Base-by-base conservation (phyloP, 2,329 filamentous ascomycete species). In the Alternaria gaisen region DNA sequence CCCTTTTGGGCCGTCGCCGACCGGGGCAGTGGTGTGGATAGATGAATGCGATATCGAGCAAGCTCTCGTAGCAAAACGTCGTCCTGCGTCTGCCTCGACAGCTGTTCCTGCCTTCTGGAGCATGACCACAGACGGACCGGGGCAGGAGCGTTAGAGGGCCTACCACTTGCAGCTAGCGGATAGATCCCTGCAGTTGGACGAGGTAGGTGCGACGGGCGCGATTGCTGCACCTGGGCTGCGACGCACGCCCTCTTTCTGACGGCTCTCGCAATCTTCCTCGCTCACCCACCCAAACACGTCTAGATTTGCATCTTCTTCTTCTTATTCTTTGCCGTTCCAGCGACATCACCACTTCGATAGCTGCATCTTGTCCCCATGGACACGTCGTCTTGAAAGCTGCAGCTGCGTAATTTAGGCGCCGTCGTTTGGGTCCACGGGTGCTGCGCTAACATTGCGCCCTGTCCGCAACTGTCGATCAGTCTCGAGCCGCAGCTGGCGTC, bases 401-500 rank as follows among this genome's bases (percentile, higher is more conserved):
- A 51, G 41, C 46, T 30, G 53, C 61, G 18, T 46, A 34, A 42
- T 53, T 46, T 64, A 48, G 54, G 44, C 56, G 62, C 50, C 54
- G 36, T 44, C 47, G 56, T 53, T 47, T 57, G 40, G 38, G 36
- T 54, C 56, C 52, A 52, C 50, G 50, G 34, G 48, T 53, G 55
- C 56, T 54, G 56, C 56, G 56, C 56, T 55, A 59, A 59, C 46
- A 32, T 38, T 52, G 36, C 47, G 55, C 47, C 55, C 36, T 46
- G 46, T 44, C 55, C 56, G 58, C 53, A 54, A 44, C 40, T 53
- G 57, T 59, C 59, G 59, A 63, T 65, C 62, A 50, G 46, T 50
- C 55, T 57, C 47, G 43, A 60, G 57, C 60, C 60, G 60, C 60
- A 60, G 56, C 59, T 55, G 56, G 51, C 51, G 51, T 55, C 56